A percentile compares a stretch with the other conserved stretches of the same genome.
Evolutionary conservation across 2,329 filamentous ascomycete species (phyloP).

Genomic region (Pseudonectria buxi): DNA sequence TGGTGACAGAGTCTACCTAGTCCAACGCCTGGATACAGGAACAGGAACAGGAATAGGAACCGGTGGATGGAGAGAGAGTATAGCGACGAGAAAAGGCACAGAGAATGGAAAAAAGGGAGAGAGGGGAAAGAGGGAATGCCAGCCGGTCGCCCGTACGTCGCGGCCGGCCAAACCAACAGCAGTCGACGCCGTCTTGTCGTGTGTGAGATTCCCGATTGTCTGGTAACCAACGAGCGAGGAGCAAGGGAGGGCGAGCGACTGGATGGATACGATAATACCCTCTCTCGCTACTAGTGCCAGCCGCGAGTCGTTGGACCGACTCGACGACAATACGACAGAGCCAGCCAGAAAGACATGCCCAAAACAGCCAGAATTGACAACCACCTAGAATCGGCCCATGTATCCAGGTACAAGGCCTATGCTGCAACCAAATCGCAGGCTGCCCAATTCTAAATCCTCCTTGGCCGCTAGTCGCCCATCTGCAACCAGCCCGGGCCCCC

Average conservation of each 20-base stretch:
- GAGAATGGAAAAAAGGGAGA: slow-evolving; percentile 6
- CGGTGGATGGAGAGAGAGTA: slow-evolving; percentile 3
- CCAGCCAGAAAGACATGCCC: too few relatives aligned
- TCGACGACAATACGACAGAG: too few relatives aligned
- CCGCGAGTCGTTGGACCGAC: too few relatives aligned
- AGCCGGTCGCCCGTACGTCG: slow-evolving; percentile 2
- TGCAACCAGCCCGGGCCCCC: too few relatives aligned
- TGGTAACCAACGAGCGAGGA: slow-evolving; percentile 1
- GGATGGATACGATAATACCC: background rate
- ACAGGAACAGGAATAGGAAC: slow-evolving; percentile 13
- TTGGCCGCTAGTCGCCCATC: too few relatives aligned
- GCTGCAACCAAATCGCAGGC: background rate
- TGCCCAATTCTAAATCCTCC: too few relatives aligned
- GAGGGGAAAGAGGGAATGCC: slow-evolving; percentile 1
- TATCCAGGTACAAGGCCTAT: too few relatives aligned
- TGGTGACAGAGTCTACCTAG: too few relatives aligned
- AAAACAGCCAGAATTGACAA: too few relatives aligned
- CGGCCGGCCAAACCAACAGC: slow-evolving; percentile 4
- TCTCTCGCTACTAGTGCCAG: too few relatives aligned
- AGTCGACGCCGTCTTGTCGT: slow-evolving; percentile 1
- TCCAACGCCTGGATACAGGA: too few relatives aligned
- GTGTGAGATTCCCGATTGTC: background rate
- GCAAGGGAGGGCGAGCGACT: slow-evolving; percentile 1
- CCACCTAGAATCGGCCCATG: too few relatives aligned
- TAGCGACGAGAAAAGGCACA: slow-evolving; percentile 2